A percentile compares a stretch with the other conserved stretches of the same genome.
Conservation (phyloP, 805 yeast genomes). For the Candida adriatica region DNA sequence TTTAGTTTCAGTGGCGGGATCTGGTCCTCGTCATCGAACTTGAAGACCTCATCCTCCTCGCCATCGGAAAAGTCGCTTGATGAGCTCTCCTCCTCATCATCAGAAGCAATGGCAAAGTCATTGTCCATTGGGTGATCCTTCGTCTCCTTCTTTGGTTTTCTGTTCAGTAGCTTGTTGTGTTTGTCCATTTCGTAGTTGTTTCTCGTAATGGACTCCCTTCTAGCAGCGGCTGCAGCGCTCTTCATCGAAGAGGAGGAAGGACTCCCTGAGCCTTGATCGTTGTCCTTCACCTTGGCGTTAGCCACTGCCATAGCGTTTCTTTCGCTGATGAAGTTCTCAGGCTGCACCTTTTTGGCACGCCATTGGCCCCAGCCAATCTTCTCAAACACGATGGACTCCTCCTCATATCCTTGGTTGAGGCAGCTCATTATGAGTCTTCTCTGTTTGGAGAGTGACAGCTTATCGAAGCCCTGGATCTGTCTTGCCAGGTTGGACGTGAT, state of each 20-base stretch:
- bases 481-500: conserved; percentile 71
- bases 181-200: conserved; percentile 22
- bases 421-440: conserved; percentile 86
- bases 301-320: conserved; percentile 35
- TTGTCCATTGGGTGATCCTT: conserved; percentile 22
- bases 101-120: conserved; percentile 23
- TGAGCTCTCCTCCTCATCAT: conserved; percentile 23
- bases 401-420: conserved; percentile 62
- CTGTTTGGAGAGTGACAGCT: conserved; percentile 78
- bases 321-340: conserved; percentile 29
- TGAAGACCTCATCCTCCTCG: conserved; percentile 25
- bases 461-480: conserved; percentile 75
- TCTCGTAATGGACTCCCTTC: conserved; percentile 27
- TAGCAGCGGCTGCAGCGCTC: conserved; percentile 11
- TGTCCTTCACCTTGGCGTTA: conserved; percentile 39
- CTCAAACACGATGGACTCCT: conserved; percentile 59
- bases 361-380: conserved; percentile 99
- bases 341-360: conserved; percentile 60
- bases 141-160: conserved; percentile 3
- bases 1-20: conserved; percentile 22
- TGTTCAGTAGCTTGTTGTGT: conserved; percentile 19
- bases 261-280: conserved; percentile 5
- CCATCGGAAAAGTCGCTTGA: conserved; percentile 25
- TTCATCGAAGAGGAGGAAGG: not conserved
- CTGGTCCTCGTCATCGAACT: conserved; percentile 32